A percentile compares a stretch with the other conserved stretches of the same genome.
These are phyloP conservation scores for Fusarium haematococcum DNA, from an alignment of 2,329 filamentous ascomycete genomes.

Conservation along the genomic window DNA sequence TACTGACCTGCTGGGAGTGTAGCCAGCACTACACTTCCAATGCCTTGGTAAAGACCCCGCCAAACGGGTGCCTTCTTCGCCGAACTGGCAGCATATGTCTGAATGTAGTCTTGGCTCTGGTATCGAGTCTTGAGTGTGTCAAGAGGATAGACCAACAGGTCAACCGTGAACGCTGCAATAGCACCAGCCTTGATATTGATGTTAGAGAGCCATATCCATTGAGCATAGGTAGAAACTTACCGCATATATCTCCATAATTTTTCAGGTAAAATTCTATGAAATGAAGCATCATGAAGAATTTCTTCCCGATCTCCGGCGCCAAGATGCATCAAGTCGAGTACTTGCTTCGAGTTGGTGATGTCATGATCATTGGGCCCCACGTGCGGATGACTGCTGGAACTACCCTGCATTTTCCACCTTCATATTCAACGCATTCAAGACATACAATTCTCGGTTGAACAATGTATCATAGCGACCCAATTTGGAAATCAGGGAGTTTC, in stretches of 20 bases:
- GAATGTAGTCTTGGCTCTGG: conserved; percentile 81
- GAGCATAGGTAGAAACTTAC: conserved; percentile 29
- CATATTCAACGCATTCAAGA: not conserved
- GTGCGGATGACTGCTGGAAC: not conserved
- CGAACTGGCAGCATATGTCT: conserved; percentile 70
- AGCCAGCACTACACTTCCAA: conserved; percentile 85
- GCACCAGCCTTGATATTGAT: conserved; percentile 76
- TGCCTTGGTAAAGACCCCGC: conserved; percentile 85
- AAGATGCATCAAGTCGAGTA: not conserved
- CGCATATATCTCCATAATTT: conserved; percentile 49
- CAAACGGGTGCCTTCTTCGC: conserved; percentile 68
- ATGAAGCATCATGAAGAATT: not conserved
- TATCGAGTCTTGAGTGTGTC: conserved; percentile 91
- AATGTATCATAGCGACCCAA: not conserved
- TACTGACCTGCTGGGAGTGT: conserved; percentile 84
- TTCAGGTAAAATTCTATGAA: not conserved
- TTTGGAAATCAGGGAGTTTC: not conserved
- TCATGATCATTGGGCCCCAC: conserved; percentile 23
- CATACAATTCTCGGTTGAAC: not conserved
- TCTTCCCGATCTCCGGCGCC: not conserved
- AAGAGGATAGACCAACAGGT: conserved; percentile 86
- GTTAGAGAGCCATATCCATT: not conserved
- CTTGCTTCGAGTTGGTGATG: conserved; percentile 28
- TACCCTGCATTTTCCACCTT: conserved; percentile 32
- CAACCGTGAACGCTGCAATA: conserved; percentile 85